Percentiles rank a stretch among this genome's conserved stretches.
Evolutionary conservation across 208 protist genomes (phyloP).

Genomic region (Leishmania major): DNA sequence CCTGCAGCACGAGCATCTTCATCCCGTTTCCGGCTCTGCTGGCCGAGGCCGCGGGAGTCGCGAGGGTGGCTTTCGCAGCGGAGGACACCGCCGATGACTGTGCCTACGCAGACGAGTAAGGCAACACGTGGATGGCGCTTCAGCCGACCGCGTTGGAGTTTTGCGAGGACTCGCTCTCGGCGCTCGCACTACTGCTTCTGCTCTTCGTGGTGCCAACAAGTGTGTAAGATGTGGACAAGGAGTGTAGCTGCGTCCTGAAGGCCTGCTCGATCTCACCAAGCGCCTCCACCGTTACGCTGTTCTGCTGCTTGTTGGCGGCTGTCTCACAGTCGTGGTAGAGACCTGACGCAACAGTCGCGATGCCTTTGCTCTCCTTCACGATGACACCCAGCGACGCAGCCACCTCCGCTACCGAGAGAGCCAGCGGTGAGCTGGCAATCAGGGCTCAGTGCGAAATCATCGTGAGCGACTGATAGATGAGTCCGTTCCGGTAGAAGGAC

Average conservation of each 20-base stretch:
- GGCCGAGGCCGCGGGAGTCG: background rate
- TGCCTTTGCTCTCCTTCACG: constrained; percentile 37
- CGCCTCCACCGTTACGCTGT: constrained; percentile 37
- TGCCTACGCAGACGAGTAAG: background rate
- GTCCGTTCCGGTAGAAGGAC: constrained; percentile 49
- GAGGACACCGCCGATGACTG: background rate
- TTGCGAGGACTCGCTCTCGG: background rate
- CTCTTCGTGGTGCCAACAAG: constrained; percentile 7
- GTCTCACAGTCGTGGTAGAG: constrained; percentile 34
- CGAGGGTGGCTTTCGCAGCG: background rate
- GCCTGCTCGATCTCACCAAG: constrained; percentile 33
- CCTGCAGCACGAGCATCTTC: background rate
- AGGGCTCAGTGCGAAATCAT: constrained; percentile 60
- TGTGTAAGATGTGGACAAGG: constrained; percentile 41
- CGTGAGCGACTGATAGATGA: constrained; percentile 60
- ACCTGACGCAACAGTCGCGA: constrained; percentile 18
- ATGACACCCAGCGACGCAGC: constrained; percentile 34
- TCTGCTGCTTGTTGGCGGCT: constrained; percentile 22
- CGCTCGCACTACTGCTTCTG: background rate
- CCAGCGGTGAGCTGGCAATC: constrained; percentile 46
- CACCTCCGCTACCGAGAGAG: constrained; percentile 50
- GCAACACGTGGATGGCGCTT: background rate
- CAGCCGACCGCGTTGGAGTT: background rate
- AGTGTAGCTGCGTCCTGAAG: constrained; percentile 41
- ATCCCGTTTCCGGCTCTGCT: background rate